Percentiles rank a stretch among this genome's conserved stretches.
Conservation (phyloP, 202 grass and related monocot species). For the Musa balbisiana region DNA sequence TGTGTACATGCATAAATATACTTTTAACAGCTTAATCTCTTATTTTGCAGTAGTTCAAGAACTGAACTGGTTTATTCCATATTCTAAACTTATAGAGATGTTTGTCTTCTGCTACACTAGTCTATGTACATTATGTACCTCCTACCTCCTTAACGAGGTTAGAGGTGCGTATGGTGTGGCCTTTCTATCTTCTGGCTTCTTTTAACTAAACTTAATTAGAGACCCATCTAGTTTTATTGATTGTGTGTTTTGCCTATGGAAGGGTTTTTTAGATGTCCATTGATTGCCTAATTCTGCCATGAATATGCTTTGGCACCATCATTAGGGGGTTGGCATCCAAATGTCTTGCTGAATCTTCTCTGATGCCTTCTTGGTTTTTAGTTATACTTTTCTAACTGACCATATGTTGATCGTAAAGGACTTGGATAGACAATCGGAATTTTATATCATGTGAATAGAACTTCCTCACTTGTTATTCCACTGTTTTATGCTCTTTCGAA, state of each 20-base stretch:
- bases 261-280: not conserved
- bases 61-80: not conserved
- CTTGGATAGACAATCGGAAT: too few species aligned
- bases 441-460: too few species aligned
- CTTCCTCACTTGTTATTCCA: too few species aligned
- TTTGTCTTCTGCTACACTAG: not conserved
- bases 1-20: slow-evolving; percentile 1
- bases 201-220: too few species aligned
- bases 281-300: too few species aligned
- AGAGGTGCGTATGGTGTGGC: not conserved
- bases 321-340: not conserved
- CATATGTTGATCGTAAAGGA: not conserved
- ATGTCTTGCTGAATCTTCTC: too few species aligned
- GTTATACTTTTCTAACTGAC: not conserved
- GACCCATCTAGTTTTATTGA: too few species aligned
- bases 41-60: not conserved
- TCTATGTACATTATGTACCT: not conserved
- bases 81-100: not conserved
- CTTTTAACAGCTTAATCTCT: not conserved
- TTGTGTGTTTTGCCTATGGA: not conserved
- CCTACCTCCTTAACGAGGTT: not conserved
- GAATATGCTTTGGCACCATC: not conserved
- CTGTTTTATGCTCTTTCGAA: too few species aligned
- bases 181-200: not conserved
- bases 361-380: too few species aligned